These are phyloP conservation scores for Trichocladium uniseriatum DNA, from an alignment of 495 filamentous ascomycete species.

Conservation along the genomic window DNA sequence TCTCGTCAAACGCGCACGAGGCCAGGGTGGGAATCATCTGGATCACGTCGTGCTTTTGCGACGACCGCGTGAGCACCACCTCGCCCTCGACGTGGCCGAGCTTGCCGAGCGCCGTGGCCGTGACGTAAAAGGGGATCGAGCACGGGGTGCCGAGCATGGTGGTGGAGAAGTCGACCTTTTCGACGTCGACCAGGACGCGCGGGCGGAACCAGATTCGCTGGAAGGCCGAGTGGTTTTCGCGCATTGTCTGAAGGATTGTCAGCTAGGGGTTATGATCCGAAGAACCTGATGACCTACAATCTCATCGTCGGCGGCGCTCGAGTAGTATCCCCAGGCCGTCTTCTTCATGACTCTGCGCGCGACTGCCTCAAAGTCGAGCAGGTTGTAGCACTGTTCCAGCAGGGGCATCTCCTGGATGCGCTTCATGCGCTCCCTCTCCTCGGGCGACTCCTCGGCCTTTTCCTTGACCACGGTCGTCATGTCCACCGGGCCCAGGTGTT, in stretches of 20 bases:
- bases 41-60: constrained; percentile 74
- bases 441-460: constrained; percentile 59
- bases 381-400: constrained; percentile 84
- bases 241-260: constrained; percentile 58
- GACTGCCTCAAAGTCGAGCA: constrained; percentile 91
- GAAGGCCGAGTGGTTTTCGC: constrained; percentile 92
- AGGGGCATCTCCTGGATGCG: constrained; percentile 70
- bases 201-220: constrained; percentile 98
- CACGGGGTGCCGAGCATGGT: constrained; percentile 85
- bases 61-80: constrained; percentile 76
- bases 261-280: neutral
- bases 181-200: constrained; percentile 73
- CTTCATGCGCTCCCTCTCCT: constrained; percentile 66
- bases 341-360: constrained; percentile 86
- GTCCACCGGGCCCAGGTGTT: constrained; percentile 86
- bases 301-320: constrained; percentile 91
- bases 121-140: constrained; percentile 82
- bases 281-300: constrained; percentile 48
- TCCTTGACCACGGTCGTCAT: constrained; percentile 74
- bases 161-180: constrained; percentile 72
- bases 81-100: constrained; percentile 84
- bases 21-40: constrained; percentile 99
- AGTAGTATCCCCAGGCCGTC: constrained; percentile 94
- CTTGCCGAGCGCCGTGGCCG: constrained; percentile 86
- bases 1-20: constrained; percentile 95